Evolutionary conservation across 139 green algal genomes (phyloP), one percentile per base, ranked within the genome.

Genomic region (Closterium sp.): DNA sequence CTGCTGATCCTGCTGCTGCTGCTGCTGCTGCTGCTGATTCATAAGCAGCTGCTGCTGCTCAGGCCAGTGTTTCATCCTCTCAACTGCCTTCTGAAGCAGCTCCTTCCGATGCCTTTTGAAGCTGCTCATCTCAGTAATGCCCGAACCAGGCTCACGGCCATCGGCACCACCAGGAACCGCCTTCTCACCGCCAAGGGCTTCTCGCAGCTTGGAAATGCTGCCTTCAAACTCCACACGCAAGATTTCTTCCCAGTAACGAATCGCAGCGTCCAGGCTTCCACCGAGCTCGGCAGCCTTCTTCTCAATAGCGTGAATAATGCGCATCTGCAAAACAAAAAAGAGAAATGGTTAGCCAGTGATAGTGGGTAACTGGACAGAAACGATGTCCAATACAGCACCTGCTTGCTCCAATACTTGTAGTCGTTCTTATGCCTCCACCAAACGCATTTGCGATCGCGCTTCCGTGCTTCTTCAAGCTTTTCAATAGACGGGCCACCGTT

Each of bases 401-500:
- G 89, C 89, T 92, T 92, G 89, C 89, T 92, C 89, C 89, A 92
- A 21, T 92, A 92, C 34, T 92, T 92, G 89, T 92, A 92, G 21
- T 92, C 89, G 34, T 92, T 92, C 32, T 90, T 92, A 55, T 92
- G 83, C 16, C 76, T 69, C 89, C 89, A 92, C 89, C 89, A 92
- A 33, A 92, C 76, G 32, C 66, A 30, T 33, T 92, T 92, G 25
- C 89, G 76, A 33, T 92, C 89, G 34, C 32, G 35, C 83, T 92
- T 92, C n/a, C 89, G 85, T 35, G 83, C 89, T 31, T 92, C 83
- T 33, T 92, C 89, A 86, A 92, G 34, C 76, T 92, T 90, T 30
- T 92, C 89, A n/a, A 92, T 90, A 6, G 89, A 38, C 23, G 76
- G 89, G 4, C 84, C 32, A 21, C 89, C 89, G 33, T 89, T 89